These are phyloP conservation scores for Plasmodium gallinaceum DNA, from an alignment of 169 alveolate species.

Conservation along the genomic window DNA sequence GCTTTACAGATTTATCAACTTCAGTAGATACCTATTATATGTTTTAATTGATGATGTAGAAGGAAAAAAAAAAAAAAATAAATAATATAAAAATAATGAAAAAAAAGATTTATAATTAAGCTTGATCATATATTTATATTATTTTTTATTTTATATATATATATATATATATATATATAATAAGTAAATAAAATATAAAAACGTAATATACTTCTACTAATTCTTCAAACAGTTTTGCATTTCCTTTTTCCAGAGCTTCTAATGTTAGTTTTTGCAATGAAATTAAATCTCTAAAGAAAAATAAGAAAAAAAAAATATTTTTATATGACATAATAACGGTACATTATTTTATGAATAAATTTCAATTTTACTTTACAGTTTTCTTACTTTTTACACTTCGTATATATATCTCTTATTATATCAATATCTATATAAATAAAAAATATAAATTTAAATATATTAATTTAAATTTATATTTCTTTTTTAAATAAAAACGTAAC, in stretches of 20 bases:
- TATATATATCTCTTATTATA: slow-evolving; percentile 65
- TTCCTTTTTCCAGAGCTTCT: slow-evolving; percentile 64
- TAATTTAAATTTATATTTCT: neutral
- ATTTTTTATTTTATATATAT: neutral
- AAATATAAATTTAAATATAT: neutral
- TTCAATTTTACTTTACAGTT: neutral
- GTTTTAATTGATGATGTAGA: neutral
- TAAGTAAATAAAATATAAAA: neutral
- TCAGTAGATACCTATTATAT: slow-evolving; percentile 50
- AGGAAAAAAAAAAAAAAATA: neutral
- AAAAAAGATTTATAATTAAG: neutral
- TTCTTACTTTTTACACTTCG: slow-evolving; percentile 74
- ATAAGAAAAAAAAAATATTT: neutral
- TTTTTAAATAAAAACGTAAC: neutral
- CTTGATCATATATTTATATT: neutral
- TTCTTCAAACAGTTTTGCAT: slow-evolving; percentile 44
- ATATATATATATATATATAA: neutral
- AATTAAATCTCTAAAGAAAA: slow-evolving; percentile 40
- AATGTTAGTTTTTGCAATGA: slow-evolving; percentile 52
- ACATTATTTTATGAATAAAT: neutral
- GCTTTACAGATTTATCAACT: slow-evolving; percentile 25
- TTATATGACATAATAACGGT: neutral
- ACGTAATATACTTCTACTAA: slow-evolving; percentile 52
- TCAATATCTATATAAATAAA: slow-evolving; percentile 64
- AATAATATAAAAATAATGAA: no score